Percentiles rank a stretch among this genome's conserved stretches.
These are phyloP conservation scores for Verticillium dahliae DNA, from an alignment of 2,329 filamentous ascomycete species.

Conservation along the genomic window DNA sequence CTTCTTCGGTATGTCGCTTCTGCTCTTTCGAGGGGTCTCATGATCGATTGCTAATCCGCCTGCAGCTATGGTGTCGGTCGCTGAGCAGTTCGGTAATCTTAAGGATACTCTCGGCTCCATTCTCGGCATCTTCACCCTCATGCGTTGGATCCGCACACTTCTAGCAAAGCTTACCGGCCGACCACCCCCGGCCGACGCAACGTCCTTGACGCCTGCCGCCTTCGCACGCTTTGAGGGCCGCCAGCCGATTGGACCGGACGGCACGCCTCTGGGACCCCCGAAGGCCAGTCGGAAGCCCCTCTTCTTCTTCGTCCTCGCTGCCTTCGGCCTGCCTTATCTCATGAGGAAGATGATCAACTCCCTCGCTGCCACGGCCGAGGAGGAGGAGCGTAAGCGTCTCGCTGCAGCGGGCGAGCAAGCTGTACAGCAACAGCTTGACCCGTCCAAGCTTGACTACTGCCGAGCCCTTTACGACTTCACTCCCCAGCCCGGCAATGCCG, in stretches of 20 bases:
- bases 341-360: constrained; percentile 94
- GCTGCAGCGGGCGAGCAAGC: constrained; percentile 34
- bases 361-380: constrained; percentile 77
- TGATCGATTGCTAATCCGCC: background rate
- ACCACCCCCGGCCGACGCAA: constrained; percentile 81
- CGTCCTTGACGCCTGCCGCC: constrained; percentile 78
- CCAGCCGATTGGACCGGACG: constrained; percentile 46
- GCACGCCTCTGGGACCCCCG: constrained; percentile 53
- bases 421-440: constrained; percentile 62
- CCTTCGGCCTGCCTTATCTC: constrained; percentile 91
- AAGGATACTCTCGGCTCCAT: constrained; percentile 90
- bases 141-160: constrained; percentile 89
- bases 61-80: constrained; percentile 92
- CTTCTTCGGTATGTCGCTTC: constrained; percentile 73
- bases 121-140: constrained; percentile 88
- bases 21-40: background rate
- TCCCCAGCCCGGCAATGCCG: constrained; percentile 58
- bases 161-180: constrained; percentile 90
- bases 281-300: constrained; percentile 91
- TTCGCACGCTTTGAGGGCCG: constrained; percentile 86
- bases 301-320: constrained; percentile 88
- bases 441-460: constrained; percentile 92
- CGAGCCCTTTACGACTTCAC: constrained; percentile 91
- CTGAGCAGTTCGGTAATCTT: constrained; percentile 92
- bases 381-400: constrained; percentile 62